phyloP scores from a whole-genome alignment of 1,284 basidiomycete genomes.

The Irpex sp. region DNA sequence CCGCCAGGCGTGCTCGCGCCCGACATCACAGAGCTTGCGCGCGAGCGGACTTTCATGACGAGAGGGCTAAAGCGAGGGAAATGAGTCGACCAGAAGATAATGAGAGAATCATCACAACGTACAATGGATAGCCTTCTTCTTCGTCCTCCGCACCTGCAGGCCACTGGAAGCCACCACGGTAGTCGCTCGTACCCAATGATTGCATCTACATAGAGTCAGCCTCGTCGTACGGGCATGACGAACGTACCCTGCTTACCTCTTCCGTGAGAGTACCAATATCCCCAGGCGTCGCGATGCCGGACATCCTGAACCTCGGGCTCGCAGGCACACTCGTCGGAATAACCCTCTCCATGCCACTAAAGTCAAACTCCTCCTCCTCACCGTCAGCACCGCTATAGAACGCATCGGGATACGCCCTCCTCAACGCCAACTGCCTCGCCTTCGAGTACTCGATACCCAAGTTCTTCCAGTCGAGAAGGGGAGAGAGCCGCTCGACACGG shows the following conservation, averaged over 20 bases:
- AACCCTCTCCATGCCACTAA: constrained; percentile 61
- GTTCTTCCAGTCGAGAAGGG: constrained; percentile 97
- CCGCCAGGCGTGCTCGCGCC: constrained; percentile 88
- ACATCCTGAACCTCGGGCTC: constrained; percentile 72
- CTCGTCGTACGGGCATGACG: not conserved
- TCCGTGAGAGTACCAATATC: constrained; percentile 94
- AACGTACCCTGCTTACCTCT: constrained; percentile 48
- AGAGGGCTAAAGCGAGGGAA: constrained; percentile 56
- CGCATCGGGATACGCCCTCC: constrained; percentile 93
- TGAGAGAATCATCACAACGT: constrained; percentile 24
- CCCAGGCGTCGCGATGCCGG: constrained; percentile 82
- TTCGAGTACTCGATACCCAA: constrained; percentile 97
- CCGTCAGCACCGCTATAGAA: constrained; percentile 60
- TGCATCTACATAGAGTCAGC: constrained; percentile 64
- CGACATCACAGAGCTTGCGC: constrained; percentile 81
- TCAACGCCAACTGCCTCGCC: constrained; percentile 87
- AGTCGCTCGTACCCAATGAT: constrained; percentile 81
- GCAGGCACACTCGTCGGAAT: constrained; percentile 81
- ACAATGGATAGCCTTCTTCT: constrained; percentile 91
- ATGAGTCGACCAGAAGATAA: constrained; percentile 8
- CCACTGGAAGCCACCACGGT: constrained; percentile 81
- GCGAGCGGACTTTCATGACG: constrained; percentile 88
- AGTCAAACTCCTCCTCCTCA: constrained; percentile 56
- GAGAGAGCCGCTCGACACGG: constrained; percentile 90
- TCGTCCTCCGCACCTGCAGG: constrained; percentile 69